A percentile compares a stretch with the other conserved stretches of the same genome.
phyloP scores from a whole-genome alignment of 164 flowering plant species.

The Saururus chinensis region DNA sequence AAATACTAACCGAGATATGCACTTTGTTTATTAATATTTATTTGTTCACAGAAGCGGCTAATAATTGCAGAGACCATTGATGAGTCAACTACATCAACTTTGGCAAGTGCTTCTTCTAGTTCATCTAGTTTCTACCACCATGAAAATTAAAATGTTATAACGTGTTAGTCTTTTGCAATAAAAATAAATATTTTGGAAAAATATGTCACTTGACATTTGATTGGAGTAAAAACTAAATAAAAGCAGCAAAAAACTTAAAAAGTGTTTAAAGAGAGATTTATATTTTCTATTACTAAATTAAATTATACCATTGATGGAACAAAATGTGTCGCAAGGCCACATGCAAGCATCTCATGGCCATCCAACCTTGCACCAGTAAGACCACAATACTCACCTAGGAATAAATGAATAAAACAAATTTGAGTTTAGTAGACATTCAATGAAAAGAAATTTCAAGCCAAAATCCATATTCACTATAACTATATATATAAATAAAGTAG shows the following conservation, averaged over 20 bases:
- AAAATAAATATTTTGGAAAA: too few species aligned
- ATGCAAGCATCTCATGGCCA: slow-evolving; percentile 91
- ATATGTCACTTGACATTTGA: too few species aligned
- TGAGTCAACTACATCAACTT: slow-evolving; percentile 40
- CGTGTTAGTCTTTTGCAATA: too few species aligned
- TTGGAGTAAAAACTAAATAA: too few species aligned
- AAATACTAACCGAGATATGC: slow-evolving; percentile 41
- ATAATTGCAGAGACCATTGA: slow-evolving; percentile 38
- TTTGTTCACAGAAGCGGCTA: slow-evolving; percentile 38
- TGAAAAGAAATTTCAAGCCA: too few species aligned
- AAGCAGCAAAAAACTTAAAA: too few species aligned
- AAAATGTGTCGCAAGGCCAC: slow-evolving; percentile 95
- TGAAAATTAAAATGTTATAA: too few species aligned
- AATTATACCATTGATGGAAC: slow-evolving; percentile 52
- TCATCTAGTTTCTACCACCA: slow-evolving; percentile 39
- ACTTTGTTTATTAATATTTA: slow-evolving; percentile 55
- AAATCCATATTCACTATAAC: too few species aligned
- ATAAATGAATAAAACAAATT: too few species aligned
- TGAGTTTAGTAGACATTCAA: too few species aligned
- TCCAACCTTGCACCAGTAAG: slow-evolving; percentile 91
- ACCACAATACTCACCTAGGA: slow-evolving; percentile 81
- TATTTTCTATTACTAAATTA: not conserved
- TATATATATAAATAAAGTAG: too few species aligned
- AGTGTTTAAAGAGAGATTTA: too few species aligned
- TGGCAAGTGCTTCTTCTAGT: slow-evolving; percentile 55